Conservation (phyloP, 2,329 filamentous ascomycete genomes). For the Pestalotiopsis sp. region DNA sequence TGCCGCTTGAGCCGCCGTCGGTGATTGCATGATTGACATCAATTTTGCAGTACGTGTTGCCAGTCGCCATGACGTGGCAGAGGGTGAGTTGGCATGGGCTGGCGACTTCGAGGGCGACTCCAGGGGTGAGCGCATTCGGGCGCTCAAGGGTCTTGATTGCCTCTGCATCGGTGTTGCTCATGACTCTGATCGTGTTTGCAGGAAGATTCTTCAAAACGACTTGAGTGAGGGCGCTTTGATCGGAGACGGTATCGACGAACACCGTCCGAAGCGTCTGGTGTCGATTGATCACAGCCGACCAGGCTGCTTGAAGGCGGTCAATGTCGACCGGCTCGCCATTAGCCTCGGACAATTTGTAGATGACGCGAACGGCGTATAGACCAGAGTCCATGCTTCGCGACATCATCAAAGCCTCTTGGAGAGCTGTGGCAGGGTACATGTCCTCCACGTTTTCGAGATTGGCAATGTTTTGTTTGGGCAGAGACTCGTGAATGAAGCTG, state of each 20-base stretch:
- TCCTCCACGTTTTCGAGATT: conserved; percentile 38
- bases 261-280: not conserved
- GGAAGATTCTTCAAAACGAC: conserved; percentile 11
- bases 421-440: conserved; percentile 55
- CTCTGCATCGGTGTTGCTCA: conserved; percentile 4
- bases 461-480: conserved; percentile 15
- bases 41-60: conserved; percentile 26
- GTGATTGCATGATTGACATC: conserved; percentile 39
- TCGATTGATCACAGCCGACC: not conserved
- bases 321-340: not conserved
- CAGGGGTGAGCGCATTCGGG: not conserved
- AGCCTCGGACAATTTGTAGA: conserved; percentile 1
- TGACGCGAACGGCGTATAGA: conserved; percentile 6
- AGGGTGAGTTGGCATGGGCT: conserved; percentile 22
- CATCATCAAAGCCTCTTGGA: conserved; percentile 56
- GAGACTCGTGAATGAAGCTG: conserved; percentile 19
- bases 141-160: conserved; percentile 4
- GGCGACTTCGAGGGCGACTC: conserved; percentile 26
- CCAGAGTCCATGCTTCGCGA: conserved; percentile 13
- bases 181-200: not conserved
- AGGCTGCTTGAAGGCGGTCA: conserved; percentile 6
- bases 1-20: conserved; percentile 34
- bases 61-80: conserved; percentile 18
- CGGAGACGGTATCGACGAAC: conserved; percentile 8
- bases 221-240: conserved; percentile 11